These are phyloP conservation scores for Friedmanniomyces endolithicus DNA, from an alignment of 495 filamentous ascomycete genomes.

Conservation along the genomic window DNA sequence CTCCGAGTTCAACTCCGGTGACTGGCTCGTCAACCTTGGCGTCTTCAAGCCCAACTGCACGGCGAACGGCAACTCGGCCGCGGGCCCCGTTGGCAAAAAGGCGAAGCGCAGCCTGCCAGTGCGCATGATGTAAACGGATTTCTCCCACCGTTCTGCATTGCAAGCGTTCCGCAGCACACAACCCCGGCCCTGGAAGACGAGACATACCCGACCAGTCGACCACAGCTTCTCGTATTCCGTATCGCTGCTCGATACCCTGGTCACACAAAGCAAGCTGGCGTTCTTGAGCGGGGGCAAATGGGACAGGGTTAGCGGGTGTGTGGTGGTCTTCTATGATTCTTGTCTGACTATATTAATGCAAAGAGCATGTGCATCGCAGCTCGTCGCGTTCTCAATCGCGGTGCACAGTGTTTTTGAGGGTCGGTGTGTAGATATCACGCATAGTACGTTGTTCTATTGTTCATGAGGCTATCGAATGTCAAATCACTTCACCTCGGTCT, in stretches of 20 bases:
- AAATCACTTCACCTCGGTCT: not conserved
- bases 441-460: not conserved
- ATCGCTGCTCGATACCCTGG: constrained; percentile 5
- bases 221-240: constrained; percentile 5
- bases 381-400: not conserved
- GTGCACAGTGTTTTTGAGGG: not conserved
- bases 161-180: not conserved
- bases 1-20: constrained; percentile 12
- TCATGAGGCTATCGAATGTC: not conserved
- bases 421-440: not conserved
- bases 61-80: constrained; percentile 2
- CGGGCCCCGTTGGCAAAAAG: constrained; percentile 7
- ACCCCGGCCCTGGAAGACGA: not conserved
- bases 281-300: not conserved
- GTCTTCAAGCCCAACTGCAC: constrained; percentile 13
- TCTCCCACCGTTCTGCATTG: not conserved
- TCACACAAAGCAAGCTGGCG: constrained; percentile 7
- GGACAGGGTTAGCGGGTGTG: not conserved
- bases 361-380: not conserved
- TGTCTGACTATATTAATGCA: constrained; percentile 10
- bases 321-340: constrained; percentile 3
- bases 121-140: constrained; percentile 9
- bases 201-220: too few relatives aligned
- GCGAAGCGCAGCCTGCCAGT: not conserved
- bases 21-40: constrained; percentile 12